Conservation (phyloP, 2,329 filamentous ascomycete genomes). For the Pestalotiopsis sp. region DNA sequence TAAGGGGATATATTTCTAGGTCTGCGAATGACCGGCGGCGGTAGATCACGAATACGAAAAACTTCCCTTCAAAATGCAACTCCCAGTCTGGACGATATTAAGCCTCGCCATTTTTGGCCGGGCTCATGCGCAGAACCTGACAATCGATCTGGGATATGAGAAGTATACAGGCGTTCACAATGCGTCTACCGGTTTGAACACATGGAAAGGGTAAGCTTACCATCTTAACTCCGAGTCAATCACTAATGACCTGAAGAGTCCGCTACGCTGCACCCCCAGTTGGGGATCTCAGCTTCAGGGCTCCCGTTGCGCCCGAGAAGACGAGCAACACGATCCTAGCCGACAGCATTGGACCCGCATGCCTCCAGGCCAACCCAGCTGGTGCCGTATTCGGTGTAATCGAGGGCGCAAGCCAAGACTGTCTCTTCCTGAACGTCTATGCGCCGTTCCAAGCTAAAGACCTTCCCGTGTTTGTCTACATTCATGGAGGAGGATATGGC, state of each 20-base stretch:
- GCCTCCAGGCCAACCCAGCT: neutral
- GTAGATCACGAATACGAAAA: no score
- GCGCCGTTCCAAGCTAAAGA: constrained; percentile 34
- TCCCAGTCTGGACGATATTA: neutral
- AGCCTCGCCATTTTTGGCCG: neutral
- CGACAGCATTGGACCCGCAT: constrained; percentile 25
- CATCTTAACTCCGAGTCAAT: no score
- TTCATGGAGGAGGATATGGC: constrained; percentile 31
- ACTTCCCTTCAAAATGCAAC: neutral
- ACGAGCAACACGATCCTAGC: constrained; percentile 38
- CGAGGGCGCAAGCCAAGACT: constrained; percentile 42
- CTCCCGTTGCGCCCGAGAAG: neutral
- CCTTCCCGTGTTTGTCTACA: constrained; percentile 49
- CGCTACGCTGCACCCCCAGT: constrained; percentile 44
- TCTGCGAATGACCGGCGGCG: no score
- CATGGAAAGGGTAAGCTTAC: constrained; percentile 43
- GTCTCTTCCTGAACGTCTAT: constrained; percentile 48
- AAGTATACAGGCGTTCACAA: constrained; percentile 45
- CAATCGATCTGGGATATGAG: constrained; percentile 45
- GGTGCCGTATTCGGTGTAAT: constrained; percentile 7
- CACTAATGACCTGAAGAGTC: constrained; percentile 18
- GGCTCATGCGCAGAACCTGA: neutral
- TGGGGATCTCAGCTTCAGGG: constrained; percentile 39
- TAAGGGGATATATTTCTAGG: no score
- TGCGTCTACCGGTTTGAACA: constrained; percentile 38